Conservation (phyloP, 768 basidiomycete genomes). For the Boletus sensibilis region DNA sequence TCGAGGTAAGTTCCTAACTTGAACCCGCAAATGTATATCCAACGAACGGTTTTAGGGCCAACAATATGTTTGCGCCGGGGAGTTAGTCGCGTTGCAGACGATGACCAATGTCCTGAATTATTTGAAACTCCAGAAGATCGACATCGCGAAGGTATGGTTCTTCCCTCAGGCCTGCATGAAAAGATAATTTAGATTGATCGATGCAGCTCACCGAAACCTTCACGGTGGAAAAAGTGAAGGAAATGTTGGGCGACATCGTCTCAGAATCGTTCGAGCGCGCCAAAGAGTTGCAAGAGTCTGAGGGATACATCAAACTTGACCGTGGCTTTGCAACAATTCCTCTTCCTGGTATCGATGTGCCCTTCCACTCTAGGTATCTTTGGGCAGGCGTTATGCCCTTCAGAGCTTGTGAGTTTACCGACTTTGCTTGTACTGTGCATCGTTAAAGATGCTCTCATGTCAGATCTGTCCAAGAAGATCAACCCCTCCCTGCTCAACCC, state of each 20-base stretch:
- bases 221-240: slow-evolving; percentile 90
- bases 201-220: slow-evolving; percentile 81
- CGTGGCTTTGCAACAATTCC: slow-evolving; percentile 97
- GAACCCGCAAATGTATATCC: not conserved
- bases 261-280: slow-evolving; percentile 76
- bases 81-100: slow-evolving; percentile 88
- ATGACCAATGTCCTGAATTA: slow-evolving; percentile 97
- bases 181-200: not conserved
- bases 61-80: slow-evolving; percentile 99
- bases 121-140: slow-evolving; percentile 94
- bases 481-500: slow-evolving; percentile 88
- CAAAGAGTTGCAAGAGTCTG: slow-evolving; percentile 70
- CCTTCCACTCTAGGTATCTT: slow-evolving; percentile 98
- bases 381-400: slow-evolving; percentile 99
- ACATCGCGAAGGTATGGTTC: slow-evolving; percentile 71
- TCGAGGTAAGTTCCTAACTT: slow-evolving; percentile 56
- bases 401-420: slow-evolving; percentile 77
- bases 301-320: slow-evolving; percentile 91
- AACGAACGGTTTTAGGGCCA: slow-evolving; percentile 63
- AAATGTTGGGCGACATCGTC: slow-evolving; percentile 92
- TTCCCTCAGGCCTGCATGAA: not conserved
- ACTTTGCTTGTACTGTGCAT: not conserved
- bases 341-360: slow-evolving; percentile 95
- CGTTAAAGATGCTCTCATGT: not conserved
- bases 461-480: slow-evolving; percentile 97